These are phyloP conservation scores for Pestalotiopsis sp. DNA, from an alignment of 2,329 filamentous ascomycete genomes.

Conservation along the genomic window DNA sequence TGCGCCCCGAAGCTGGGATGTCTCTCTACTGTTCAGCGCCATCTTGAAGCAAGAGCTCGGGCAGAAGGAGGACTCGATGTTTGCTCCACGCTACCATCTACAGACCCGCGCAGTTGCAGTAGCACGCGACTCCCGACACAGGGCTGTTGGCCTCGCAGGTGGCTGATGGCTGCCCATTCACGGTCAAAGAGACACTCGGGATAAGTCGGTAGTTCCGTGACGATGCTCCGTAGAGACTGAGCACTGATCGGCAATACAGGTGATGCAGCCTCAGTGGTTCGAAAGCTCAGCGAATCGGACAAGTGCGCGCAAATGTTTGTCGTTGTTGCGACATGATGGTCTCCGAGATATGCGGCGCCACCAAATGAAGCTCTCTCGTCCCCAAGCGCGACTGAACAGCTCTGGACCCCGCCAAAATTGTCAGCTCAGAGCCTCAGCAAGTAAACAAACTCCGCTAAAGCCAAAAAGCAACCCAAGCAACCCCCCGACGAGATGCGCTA, in stretches of 20 bases:
- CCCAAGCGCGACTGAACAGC: not conserved
- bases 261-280: not conserved
- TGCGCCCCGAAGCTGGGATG: conserved; percentile 68
- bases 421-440: not conserved
- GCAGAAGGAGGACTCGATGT: not conserved
- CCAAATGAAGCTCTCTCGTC: not conserved
- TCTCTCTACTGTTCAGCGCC: conserved; percentile 58
- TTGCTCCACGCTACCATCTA: not conserved
- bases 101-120: not conserved
- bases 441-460: not conserved
- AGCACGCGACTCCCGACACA: not conserved
- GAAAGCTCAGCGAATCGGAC: not conserved
- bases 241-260: not conserved
- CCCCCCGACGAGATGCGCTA: not conserved
- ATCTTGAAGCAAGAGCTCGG: conserved; percentile 34
- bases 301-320: not conserved
- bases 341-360: not conserved
- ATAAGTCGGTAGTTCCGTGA: not conserved
- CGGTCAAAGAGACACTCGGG: not conserved
- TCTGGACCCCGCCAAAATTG: not conserved
- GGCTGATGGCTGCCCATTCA: not conserved
- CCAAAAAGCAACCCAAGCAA: not conserved
- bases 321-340: not conserved
- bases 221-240: not conserved
- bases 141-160: not conserved